Evolutionary conservation across 768 basidiomycete species (phyloP), one percentile per base, ranked within the genome.

Genomic region (Lyophyllum shimeji): DNA sequence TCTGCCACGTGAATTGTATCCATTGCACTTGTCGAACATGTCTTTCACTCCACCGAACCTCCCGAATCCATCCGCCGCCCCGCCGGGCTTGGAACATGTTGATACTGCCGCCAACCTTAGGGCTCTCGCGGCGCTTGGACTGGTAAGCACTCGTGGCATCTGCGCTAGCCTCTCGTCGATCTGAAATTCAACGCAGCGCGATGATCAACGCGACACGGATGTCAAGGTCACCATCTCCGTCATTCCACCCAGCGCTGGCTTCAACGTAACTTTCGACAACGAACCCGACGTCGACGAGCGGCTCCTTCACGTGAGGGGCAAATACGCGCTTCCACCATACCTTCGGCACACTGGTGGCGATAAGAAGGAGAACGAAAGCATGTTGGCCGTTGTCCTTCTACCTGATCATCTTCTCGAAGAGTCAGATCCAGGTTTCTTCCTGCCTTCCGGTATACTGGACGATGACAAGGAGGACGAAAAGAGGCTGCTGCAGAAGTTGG

Each of bases 381-480:
- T 23, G 7, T 18, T 21, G 6, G 2, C 48, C 8, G 34, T 11
- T n/a, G 29, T 39, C 1, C 7, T n/a, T 17, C 15, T 43, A 12
- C 39, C 12, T 5, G 23, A 21, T 39, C 21, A 40, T 13, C 23
- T 24, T 12, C 6, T 44, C 21, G 8, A 18, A 12, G 40, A 27
- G 17, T 40, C 17, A 8, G 34, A 27, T 17, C 6, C 18, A 17
- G 17, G 12, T 42, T 50, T 54, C 21, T 58, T 53, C 31, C 33
- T 58, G n/a, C 57, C 57, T 31, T 20, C 44, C 27, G 52, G 53
- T 3, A 17, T 58, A 9, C 44, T 58, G 7, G 57, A 54, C 24
- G 52, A 50, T 4, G 18, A 31, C 37, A 42, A 53, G 27, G 43
- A 18, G 1, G 52, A 58, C 40, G 47, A 40, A 40, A 4, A 37